Base-by-base conservation (phyloP, 805 yeast genomes). In the Candida pini region DNA sequence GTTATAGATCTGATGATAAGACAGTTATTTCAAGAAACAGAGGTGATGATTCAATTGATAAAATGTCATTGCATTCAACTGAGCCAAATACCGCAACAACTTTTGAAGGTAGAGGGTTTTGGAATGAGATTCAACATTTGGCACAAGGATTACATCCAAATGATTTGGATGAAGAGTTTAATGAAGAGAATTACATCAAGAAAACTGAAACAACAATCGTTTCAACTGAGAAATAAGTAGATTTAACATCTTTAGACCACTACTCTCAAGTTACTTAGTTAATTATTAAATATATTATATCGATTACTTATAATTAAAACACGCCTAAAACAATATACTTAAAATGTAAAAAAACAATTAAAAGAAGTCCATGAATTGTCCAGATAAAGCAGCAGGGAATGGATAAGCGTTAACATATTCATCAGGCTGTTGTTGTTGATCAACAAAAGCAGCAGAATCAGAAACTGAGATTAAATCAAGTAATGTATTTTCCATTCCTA, bases 81-180 rank as follows among this genome's bases (percentile, higher is more conserved):
- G 40, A 44, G 17, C 55, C 55, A 18, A 35, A 41, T 24, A 39
- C 51, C 7, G 38, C 40, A 15, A 45, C 32, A 13, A 45, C 41
- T 9, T 9, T 13, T 6, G 59, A 50, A 26, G 28, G 37, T 20
- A 36, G 39, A 23, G n/a, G n/a, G n/a, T 55, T 54, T 28, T 54
- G 62, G 61, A 48, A 47, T 21, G 60, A 58, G 37, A 52, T 58
- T 18, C 56, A 51, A 24, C 33, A 50, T 35, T 47, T 56, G 18
- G 53, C 62, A 2, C 45, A 45, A 13, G 60, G 54, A 4, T 41
- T 58, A 13, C 49, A 54, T 15, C 46, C 52, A 5, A 19, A 44
- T 21, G 54, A 48, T 30, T 28, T 49, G 18, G 49, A 40, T 10
- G 46, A 37, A 2, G 18, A 15, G 23, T 10, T 20, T 4, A 18